A percentile compares a stretch with the other conserved stretches of the same genome.
These are phyloP conservation scores for Pseudopithomyces maydicus DNA, from an alignment of 2,329 filamentous ascomycete genomes.

Conservation along the genomic window DNA sequence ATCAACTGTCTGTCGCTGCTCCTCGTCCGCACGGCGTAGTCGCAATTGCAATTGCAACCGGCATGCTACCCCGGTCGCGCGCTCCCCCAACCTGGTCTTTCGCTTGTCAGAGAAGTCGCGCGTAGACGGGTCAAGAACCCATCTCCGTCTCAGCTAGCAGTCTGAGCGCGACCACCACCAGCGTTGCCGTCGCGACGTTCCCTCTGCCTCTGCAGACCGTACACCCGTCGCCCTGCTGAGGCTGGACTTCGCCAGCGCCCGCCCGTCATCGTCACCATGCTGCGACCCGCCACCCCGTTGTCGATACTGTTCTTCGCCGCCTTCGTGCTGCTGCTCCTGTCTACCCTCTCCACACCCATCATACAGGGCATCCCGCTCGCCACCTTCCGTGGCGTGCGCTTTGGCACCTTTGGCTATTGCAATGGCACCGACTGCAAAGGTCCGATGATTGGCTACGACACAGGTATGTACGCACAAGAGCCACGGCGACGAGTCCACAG, in stretches of 20 bases:
- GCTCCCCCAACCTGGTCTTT: background rate
- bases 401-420: constrained; percentile 94
- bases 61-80: background rate
- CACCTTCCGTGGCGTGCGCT: constrained; percentile 74
- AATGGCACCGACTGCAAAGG: constrained; percentile 67
- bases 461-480: constrained; percentile 61
- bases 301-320: constrained; percentile 83
- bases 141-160: constrained; percentile 3
- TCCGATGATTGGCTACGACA: constrained; percentile 84
- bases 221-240: constrained; percentile 34
- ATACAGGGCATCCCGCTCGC: constrained; percentile 85
- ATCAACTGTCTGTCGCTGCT: background rate
- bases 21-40: background rate
- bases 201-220: constrained; percentile 8
- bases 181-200: background rate
- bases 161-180: constrained; percentile 4
- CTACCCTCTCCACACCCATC: constrained; percentile 89
- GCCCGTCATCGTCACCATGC: constrained; percentile 61
- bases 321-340: constrained; percentile 83
- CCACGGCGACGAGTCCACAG: background rate
- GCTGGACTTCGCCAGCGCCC: constrained; percentile 28
- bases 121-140: background rate
- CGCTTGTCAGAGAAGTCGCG: constrained; percentile 2
- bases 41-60: background rate
- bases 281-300: constrained; percentile 91